Evolutionary conservation across 306 rosid species (phyloP), one percentile per base, ranked within the genome.

Genomic region (Ochetophila trinervis): DNA sequence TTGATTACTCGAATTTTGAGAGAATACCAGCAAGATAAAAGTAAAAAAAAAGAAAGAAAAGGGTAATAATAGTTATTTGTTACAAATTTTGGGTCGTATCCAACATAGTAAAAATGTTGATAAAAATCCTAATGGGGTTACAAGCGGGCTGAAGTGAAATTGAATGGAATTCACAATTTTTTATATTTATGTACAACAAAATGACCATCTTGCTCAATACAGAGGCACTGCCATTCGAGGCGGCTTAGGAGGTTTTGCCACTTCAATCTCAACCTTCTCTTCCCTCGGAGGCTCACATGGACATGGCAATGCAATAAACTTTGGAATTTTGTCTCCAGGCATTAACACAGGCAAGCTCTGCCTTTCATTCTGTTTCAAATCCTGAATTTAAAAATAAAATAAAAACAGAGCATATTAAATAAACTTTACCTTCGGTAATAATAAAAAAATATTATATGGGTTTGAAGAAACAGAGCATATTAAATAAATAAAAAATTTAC

Each of bases 251-350:
- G 84, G 83, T 62, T 80, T 67, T 50, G 77, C 78, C 16, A 83
- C 78, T 34, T 27, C 70, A n/a, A 82, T 71, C 4, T 60, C 40
- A 11, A 81, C 34, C 48, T 66, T 79, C 44, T 84, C 91, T 5
- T 75, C 84, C 10, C 74, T 78, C 5, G 74, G 74, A 18, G 86
- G 93, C 57, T 81, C 82, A 19, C 96, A 59, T 0, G 98, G 98
- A 53, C 95, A 93, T 0, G 98, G 97, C 89, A 84, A 75, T 21
- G 98, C 98, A 49, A 93, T 89, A 62, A 93, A 93, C 60, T 81
- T 93, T 0, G 98, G 98, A 0, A 89, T 63, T 10, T 60, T 65
- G 57, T 93, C 97, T 1, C 98, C 98, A 0, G 97, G 96, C 98
- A 93, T 93, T 83, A 93, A 19, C 54, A 93, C 98, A 14, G 98